Percentiles rank a stretch among this genome's conserved stretches.
phyloP scores from a whole-genome alignment of 2,329 filamentous ascomycete genomes.

The Mycosphaerella arachidis region DNA sequence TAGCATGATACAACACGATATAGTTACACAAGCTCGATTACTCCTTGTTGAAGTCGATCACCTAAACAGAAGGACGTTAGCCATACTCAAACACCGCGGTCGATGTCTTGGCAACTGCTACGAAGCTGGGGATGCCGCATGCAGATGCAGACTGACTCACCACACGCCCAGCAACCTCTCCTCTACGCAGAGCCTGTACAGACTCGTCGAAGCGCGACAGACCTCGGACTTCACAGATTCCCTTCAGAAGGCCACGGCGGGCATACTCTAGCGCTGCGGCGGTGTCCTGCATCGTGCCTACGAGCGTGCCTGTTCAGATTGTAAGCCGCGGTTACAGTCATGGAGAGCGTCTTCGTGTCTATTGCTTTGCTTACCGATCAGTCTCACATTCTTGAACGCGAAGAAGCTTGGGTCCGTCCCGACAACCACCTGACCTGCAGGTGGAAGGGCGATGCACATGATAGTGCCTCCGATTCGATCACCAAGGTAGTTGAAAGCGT shows the following conservation, averaged over 20 bases:
- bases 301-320: constrained; percentile 37
- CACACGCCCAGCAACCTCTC: constrained; percentile 50
- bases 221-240: constrained; percentile 47
- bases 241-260: constrained; percentile 46
- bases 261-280: constrained; percentile 48
- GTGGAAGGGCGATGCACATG: constrained; percentile 45
- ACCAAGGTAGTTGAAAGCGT: constrained; percentile 43
- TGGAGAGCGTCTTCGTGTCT: neutral
- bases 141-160: constrained; percentile 28
- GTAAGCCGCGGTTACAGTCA: neutral
- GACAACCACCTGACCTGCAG: constrained; percentile 34
- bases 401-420: constrained; percentile 34
- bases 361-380: neutral
- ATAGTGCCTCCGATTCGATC: constrained; percentile 47
- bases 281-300: constrained; percentile 47
- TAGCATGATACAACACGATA: too few species aligned
- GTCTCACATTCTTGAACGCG: constrained; percentile 29
- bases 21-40: constrained; percentile 4
- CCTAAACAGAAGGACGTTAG: too few species aligned
- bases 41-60: constrained; percentile 48
- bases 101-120: too few species aligned
- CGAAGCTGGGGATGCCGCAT: too few species aligned
- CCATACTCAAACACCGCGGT: too few species aligned
- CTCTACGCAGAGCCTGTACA: constrained; percentile 48
- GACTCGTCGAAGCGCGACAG: constrained; percentile 46